phyloP scores from a whole-genome alignment of 2,329 filamentous ascomycete species.

The Ceratocystis lukuohia region DNA sequence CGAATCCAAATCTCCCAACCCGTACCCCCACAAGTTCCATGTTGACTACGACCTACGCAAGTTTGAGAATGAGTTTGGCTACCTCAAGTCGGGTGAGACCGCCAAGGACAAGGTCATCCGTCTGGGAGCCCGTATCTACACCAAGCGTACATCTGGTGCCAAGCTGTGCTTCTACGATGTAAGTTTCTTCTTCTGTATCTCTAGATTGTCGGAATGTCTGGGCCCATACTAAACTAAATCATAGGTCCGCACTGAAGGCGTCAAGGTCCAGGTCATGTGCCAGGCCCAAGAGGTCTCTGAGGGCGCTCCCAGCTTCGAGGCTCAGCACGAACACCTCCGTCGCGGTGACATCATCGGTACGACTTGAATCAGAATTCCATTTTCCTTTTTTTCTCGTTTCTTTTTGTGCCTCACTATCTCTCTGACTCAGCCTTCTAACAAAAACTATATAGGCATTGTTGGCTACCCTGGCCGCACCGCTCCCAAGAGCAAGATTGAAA shows the following conservation, averaged over 20 bases:
- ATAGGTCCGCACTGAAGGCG: conserved; percentile 41
- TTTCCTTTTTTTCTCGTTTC: not conserved
- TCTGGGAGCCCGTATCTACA: conserved; percentile 78
- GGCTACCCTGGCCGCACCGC: conserved; percentile 73
- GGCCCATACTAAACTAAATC: not conserved
- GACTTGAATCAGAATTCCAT: not conserved
- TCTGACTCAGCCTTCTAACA: not conserved
- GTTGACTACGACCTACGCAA: conserved; percentile 70
- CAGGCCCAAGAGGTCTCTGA: conserved; percentile 66
- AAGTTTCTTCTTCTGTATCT: not conserved
- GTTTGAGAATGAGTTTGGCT: conserved; percentile 63
- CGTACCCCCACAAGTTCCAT: conserved; percentile 88
- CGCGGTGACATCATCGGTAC: conserved; percentile 81
- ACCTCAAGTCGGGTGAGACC: conserved; percentile 78
- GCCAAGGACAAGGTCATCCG: conserved; percentile 61
- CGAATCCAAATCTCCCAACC: conserved; percentile 60
- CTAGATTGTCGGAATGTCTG: not conserved
- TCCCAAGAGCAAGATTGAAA: conserved; percentile 73
- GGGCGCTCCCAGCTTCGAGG: conserved; percentile 55
- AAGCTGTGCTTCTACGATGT: conserved; percentile 87
- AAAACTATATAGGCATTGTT: conserved; percentile 35
- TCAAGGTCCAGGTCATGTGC: conserved; percentile 81
- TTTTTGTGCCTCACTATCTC: too few relatives aligned
- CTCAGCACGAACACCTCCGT: conserved; percentile 79
- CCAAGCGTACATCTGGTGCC: conserved; percentile 64